Percentiles rank a stretch among this genome's conserved stretches.
phyloP scores from a whole-genome alignment of 2,329 filamentous ascomycete genomes.

The Beauveria scarabaeidicola region DNA sequence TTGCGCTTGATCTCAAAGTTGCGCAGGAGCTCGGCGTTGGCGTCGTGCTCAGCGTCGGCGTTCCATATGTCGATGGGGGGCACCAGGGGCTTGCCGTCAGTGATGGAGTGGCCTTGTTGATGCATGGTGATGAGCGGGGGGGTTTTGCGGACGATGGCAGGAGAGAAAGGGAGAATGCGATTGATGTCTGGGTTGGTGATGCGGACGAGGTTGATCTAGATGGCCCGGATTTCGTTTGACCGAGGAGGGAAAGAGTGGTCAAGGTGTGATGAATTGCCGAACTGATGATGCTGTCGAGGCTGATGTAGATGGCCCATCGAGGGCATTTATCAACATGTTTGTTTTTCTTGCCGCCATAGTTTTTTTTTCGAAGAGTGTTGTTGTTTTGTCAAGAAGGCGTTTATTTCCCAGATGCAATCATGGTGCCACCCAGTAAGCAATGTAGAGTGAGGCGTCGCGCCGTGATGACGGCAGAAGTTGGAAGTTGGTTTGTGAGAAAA shows the following conservation, averaged over 20 bases:
- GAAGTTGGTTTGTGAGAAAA: too few species aligned
- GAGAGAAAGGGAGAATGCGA: too few species aligned
- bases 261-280: too few species aligned
- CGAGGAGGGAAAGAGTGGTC: too few species aligned
- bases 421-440: too few species aligned
- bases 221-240: too few species aligned
- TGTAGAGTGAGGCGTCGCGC: too few species aligned
- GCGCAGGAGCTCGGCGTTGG: background rate
- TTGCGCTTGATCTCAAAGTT: background rate
- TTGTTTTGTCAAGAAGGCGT: too few species aligned
- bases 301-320: background rate
- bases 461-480: too few species aligned
- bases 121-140: background rate
- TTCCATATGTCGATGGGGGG: background rate
- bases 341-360: background rate
- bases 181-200: background rate
- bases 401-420: background rate
- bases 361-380: too few species aligned
- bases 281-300: too few species aligned
- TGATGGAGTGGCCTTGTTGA: background rate
- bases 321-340: background rate
- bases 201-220: background rate
- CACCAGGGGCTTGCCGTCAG: background rate
- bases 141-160: too few species aligned
- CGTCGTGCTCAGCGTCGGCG: background rate